phyloP scores from a whole-genome alignment of 371 early-diverging fungal species.

The Mucor circinelloides region DNA sequence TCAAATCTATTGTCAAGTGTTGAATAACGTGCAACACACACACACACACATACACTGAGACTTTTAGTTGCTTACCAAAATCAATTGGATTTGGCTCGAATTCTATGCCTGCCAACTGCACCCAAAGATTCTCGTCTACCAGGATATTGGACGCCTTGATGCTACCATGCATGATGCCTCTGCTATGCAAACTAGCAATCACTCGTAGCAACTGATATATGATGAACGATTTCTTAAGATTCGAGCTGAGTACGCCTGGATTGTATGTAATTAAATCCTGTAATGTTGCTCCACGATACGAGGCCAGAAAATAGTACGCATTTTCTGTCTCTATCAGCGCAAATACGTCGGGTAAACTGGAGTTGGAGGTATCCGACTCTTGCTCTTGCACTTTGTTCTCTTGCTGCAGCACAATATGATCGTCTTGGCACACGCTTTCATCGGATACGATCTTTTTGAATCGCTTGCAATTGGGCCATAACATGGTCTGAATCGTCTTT shows the following conservation, averaged over 20 bases:
- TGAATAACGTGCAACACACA: neutral
- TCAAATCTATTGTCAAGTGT: constrained; percentile 17
- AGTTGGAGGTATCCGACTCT: constrained; percentile 31
- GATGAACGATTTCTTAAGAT: constrained; percentile 63
- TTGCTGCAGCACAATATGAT: constrained; percentile 25
- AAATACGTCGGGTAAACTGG: constrained; percentile 63
- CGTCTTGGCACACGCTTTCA: neutral
- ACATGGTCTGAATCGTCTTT: constrained; percentile 30
- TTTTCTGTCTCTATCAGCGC: constrained; percentile 59
- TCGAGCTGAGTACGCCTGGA: constrained; percentile 63
- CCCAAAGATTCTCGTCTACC: constrained; percentile 70
- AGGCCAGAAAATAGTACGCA: constrained; percentile 60
- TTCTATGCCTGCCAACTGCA: constrained; percentile 61
- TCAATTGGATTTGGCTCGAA: constrained; percentile 40
- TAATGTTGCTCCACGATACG: constrained; percentile 61
- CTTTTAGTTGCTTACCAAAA: constrained; percentile 32
- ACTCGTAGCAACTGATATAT: constrained; percentile 60
- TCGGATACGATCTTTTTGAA: constrained; percentile 17
- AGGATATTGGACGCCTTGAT: constrained; percentile 64
- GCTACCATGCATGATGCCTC: constrained; percentile 63
- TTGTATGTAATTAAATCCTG: constrained; percentile 67
- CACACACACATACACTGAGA: no score
- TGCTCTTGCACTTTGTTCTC: neutral
- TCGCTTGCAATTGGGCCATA: constrained; percentile 49
- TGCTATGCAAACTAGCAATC: constrained; percentile 54